These are phyloP conservation scores for Ogataea hybrid DNA, from an alignment of 1,139 yeast genomes.

Conservation along the genomic window DNA sequence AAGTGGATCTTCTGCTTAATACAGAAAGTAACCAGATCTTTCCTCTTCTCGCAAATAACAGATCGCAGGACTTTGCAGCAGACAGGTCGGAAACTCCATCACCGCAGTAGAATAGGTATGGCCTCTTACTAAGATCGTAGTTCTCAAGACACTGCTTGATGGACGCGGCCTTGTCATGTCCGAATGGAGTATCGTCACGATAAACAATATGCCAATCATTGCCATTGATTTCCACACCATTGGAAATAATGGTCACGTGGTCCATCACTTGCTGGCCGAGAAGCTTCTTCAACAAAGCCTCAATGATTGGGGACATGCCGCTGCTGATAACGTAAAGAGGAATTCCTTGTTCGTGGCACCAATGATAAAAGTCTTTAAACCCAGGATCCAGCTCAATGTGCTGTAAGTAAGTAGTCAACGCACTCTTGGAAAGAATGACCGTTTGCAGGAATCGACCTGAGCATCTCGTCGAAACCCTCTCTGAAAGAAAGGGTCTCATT, in stretches of 20 bases:
- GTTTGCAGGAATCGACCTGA: slow-evolving; percentile 64
- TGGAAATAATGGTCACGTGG: slow-evolving; percentile 78
- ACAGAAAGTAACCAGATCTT: slow-evolving; percentile 85
- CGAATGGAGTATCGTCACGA: slow-evolving; percentile 82
- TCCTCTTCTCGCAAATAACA: slow-evolving; percentile 88
- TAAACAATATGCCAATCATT: slow-evolving; percentile 76
- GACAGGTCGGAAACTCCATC: slow-evolving; percentile 95
- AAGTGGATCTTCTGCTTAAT: slow-evolving; percentile 77
- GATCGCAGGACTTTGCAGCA: slow-evolving; percentile 93
- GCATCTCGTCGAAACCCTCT: slow-evolving; percentile 82
- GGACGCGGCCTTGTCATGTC: slow-evolving; percentile 90
- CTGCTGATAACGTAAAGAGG: slow-evolving; percentile 74
- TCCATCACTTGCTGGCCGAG: slow-evolving; percentile 75
- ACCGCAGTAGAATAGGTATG: slow-evolving; percentile 84
- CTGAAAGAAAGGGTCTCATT: slow-evolving; percentile 69
- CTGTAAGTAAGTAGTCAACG: slow-evolving; percentile 58
- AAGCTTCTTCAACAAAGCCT: slow-evolving; percentile 67
- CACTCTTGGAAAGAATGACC: slow-evolving; percentile 63
- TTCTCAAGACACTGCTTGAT: slow-evolving; percentile 60
- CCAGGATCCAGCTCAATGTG: slow-evolving; percentile 86
- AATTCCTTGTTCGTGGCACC: slow-evolving; percentile 68
- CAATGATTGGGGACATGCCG: slow-evolving; percentile 92
- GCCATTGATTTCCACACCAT: slow-evolving; percentile 62
- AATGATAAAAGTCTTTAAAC: slow-evolving; percentile 73
- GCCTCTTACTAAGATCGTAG: slow-evolving; percentile 36